These are phyloP conservation scores for Colletotrichum somersetense DNA, from an alignment of 2,329 filamentous ascomycete genomes.

Conservation along the genomic window DNA sequence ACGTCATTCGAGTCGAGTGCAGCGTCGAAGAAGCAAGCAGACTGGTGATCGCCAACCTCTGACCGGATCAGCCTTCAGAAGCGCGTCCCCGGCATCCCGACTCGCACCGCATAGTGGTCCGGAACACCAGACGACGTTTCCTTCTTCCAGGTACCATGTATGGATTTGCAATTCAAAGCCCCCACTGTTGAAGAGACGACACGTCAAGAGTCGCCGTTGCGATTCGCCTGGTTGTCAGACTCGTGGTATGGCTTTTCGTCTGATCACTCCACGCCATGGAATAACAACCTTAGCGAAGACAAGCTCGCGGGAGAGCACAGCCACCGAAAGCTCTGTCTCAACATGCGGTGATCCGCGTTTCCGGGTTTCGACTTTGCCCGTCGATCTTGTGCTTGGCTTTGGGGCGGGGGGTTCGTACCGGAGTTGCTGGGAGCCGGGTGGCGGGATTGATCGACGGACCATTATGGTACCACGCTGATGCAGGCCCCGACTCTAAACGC, in stretches of 20 bases:
- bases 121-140: neutral
- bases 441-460: neutral
- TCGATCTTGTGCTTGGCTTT: slow-evolving; percentile 16
- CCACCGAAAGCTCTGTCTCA: slow-evolving; percentile 2
- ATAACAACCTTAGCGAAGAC: neutral
- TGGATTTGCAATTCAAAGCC: neutral
- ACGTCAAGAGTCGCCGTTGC: neutral
- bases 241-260: neutral
- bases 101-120: neutral
- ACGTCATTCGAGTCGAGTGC: neutral
- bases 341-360: neutral
- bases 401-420: neutral
- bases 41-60: neutral
- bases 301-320: neutral
- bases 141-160: neutral
- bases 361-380: slow-evolving; percentile 4
- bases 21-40: neutral
- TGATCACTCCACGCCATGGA: too few species aligned
- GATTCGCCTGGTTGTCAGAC: neutral
- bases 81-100: neutral
- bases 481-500: neutral
- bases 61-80: neutral
- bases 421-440: neutral
- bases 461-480: neutral
- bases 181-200: neutral